phyloP scores from a whole-genome alignment of 768 basidiomycete genomes.

The Panus rudis region DNA sequence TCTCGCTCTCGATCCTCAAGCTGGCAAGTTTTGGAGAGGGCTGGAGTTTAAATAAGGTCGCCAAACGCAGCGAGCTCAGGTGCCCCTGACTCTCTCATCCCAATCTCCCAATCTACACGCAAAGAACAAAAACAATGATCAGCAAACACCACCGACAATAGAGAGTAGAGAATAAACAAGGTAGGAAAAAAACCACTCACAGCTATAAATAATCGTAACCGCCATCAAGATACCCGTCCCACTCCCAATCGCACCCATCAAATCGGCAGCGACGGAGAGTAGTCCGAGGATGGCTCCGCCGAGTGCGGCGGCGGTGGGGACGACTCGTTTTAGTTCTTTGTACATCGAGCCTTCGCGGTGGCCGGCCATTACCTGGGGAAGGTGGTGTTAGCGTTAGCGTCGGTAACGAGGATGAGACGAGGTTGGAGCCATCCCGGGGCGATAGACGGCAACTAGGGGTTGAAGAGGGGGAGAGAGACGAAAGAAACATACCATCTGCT shows the following conservation, averaged over 20 bases:
- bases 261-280: conserved; percentile 83
- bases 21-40: too few species aligned
- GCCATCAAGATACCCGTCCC: conserved; percentile 97
- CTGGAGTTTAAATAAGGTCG: conserved; percentile 71
- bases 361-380: conserved; percentile 27
- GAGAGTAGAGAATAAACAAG: not conserved
- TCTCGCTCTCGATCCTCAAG: too few species aligned
- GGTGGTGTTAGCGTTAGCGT: not conserved
- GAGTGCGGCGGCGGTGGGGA: conserved; percentile 95
- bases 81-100: conserved; percentile 59
- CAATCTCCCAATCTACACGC: not conserved
- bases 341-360: conserved; percentile 98
- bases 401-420: not conserved
- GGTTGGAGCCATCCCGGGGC: too few species aligned
- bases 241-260: conserved; percentile 94
- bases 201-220: conserved; percentile 93
- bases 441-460: not conserved
- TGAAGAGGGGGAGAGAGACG: not conserved
- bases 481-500: conserved; percentile 66
- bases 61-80: conserved; percentile 78
- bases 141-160: conserved; percentile 43
- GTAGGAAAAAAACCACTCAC: conserved; percentile 18
- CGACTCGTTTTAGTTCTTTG: conserved; percentile 97
- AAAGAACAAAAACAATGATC: conserved; percentile 27
- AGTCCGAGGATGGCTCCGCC: conserved; percentile 96